Conservation (phyloP, 208 protist species). For the Leishmania braziliensis region DNA sequence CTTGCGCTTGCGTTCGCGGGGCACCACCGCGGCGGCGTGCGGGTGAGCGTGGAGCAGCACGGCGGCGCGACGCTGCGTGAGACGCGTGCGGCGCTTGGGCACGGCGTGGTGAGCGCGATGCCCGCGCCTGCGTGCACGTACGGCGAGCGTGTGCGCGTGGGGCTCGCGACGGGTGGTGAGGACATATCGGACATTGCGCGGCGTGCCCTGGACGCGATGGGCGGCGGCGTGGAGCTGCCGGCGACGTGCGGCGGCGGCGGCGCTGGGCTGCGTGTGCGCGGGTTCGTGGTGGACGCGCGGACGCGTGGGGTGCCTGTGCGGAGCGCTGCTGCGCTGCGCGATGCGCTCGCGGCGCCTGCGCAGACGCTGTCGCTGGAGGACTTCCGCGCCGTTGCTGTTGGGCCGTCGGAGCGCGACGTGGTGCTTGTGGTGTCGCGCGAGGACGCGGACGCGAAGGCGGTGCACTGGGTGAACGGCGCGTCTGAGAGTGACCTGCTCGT, state of each 20-base stretch:
- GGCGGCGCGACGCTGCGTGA: too few species aligned
- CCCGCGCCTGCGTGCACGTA: too few species aligned
- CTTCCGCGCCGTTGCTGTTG: constrained; percentile 38
- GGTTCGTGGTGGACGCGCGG: constrained; percentile 36
- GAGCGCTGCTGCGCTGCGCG: neutral
- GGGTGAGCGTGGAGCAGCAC: too few species aligned
- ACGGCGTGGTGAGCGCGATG: too few species aligned
- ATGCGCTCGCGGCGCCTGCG: constrained; percentile 39
- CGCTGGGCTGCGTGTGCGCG: constrained; percentile 30
- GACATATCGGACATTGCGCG: neutral
- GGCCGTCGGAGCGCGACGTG: constrained; percentile 18
- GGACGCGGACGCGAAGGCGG: constrained; percentile 35
- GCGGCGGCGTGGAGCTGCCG: constrained; percentile 19
- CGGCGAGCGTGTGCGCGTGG: neutral
- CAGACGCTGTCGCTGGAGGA: constrained; percentile 67
- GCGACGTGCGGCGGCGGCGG: constrained; percentile 15
- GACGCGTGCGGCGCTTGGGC: too few species aligned
- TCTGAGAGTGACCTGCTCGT: constrained; percentile 57
- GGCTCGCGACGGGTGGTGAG: neutral
- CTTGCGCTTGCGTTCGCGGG: too few species aligned
- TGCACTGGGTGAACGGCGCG: constrained; percentile 52
- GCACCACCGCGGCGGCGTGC: too few species aligned
- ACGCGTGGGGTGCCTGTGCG: constrained; percentile 13
- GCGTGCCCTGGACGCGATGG: neutral
- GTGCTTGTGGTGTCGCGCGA: constrained; percentile 36